Evolutionary conservation across 495 filamentous ascomycete genomes (phyloP).

Genomic region (Emericellopsis terricola): DNA sequence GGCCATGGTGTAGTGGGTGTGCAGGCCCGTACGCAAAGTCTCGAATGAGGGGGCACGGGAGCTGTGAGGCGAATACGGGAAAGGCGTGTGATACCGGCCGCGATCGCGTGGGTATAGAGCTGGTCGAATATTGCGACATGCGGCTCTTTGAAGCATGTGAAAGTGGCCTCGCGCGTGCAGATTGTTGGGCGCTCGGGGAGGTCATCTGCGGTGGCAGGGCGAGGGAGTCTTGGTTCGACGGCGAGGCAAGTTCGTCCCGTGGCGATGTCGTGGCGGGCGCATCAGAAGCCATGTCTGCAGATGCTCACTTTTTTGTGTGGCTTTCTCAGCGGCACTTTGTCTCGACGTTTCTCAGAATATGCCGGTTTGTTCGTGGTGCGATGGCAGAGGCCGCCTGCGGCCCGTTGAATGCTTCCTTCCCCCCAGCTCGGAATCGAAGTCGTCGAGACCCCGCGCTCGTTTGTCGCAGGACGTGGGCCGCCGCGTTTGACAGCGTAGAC

Average conservation of each 20-base stretch:
- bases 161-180: conserved; percentile 41
- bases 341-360: too few relatives aligned
- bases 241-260: conserved; percentile 30
- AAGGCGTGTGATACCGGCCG: conserved; percentile 63
- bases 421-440: too few relatives aligned
- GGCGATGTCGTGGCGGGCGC: conserved; percentile 33
- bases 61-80: conserved; percentile 68
- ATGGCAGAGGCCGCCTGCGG: too few relatives aligned
- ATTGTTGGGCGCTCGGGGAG: conserved; percentile 31
- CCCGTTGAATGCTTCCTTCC: too few relatives aligned
- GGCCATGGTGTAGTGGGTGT: conserved; percentile 88
- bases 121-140: conserved; percentile 46
- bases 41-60: conserved; percentile 77
- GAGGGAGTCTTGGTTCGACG: conserved; percentile 36
- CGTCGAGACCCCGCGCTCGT: too few relatives aligned
- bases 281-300: too few relatives aligned
- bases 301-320: too few relatives aligned
- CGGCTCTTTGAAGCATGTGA: conserved; percentile 57
- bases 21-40: conserved; percentile 82
- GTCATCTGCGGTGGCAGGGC: conserved; percentile 48
- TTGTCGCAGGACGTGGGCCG: too few relatives aligned
- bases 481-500: too few relatives aligned
- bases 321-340: too few relatives aligned
- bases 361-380: too few relatives aligned
- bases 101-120: conserved; percentile 52